These are phyloP conservation scores for Gorgonomyces haynaldii DNA, from an alignment of 192 early-diverging fungal species.

Conservation along the genomic window DNA sequence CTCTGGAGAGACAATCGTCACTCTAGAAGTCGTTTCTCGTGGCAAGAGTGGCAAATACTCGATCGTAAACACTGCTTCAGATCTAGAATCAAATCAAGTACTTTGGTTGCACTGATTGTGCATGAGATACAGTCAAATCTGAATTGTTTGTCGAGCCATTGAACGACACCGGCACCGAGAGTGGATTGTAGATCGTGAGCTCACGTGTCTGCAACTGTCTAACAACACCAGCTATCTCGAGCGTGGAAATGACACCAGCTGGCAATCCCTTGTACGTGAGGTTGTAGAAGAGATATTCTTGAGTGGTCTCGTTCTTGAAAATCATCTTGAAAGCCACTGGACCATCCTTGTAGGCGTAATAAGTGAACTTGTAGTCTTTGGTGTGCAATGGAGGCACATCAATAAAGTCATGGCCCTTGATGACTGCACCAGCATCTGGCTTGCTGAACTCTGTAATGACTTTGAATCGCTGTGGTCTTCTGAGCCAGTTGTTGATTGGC, in stretches of 20 bases:
- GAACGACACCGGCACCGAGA: constrained; percentile 32
- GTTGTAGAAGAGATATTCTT: constrained; percentile 45
- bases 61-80: constrained; percentile 25
- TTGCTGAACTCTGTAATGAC: constrained; percentile 40
- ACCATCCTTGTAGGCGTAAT: constrained; percentile 50
- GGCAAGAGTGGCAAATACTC: constrained; percentile 46
- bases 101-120: constrained; percentile 37
- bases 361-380: constrained; percentile 47
- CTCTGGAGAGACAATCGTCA: constrained; percentile 29
- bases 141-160: constrained; percentile 26
- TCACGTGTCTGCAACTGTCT: constrained; percentile 25
- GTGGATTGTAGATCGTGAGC: constrained; percentile 37
- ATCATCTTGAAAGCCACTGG: constrained; percentile 34
- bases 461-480: constrained; percentile 37
- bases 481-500: constrained; percentile 42
- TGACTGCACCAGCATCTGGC: constrained; percentile 39
- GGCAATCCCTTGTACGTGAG: constrained; percentile 40
- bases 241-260: constrained; percentile 35
- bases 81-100: constrained; percentile 27
- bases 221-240: constrained; percentile 34
- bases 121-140: constrained; percentile 37
- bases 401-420: constrained; percentile 48
- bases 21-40: constrained; percentile 28
- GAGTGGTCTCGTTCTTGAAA: constrained; percentile 48
- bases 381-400: constrained; percentile 35